Base-by-base conservation (phyloP, 2,329 filamentous ascomycete genomes). In the Aspergillus sp. region DNA sequence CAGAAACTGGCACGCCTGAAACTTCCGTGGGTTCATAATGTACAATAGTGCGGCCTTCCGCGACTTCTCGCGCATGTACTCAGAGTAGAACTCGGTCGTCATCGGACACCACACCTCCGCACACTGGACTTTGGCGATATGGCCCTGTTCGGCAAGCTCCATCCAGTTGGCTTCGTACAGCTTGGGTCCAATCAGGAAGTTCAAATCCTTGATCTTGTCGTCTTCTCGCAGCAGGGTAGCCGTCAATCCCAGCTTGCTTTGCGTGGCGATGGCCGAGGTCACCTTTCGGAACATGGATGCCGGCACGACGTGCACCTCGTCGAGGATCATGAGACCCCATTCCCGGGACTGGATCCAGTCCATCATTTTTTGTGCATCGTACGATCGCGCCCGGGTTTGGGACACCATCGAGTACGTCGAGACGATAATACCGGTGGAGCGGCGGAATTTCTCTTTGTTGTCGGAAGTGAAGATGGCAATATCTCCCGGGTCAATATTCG, bases 361-460 rank as follows among this genome's bases (percentile, higher is more conserved):
- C 88, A 98, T 96, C 82, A 97, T 94, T 73, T 95, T 94, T 62
- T 93, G 83, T 3, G 91, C 87, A 64, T 98, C 91, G 63, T 97
- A 84, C 1, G 93, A 91, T 48, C 91, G 80, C 49, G 88, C 85
- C 43, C 88, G 80, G 9, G 85, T 89, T 60, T 93, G 87, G 6
- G 88, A 94, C n/a, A 98, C 89, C 93, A 98, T 98, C 49, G 88
- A 93, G 67, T 98, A 98, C 1, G 93, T 98, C 7, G 90, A 94
- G 44, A 98, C 89, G 55, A 98, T 94, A 54, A 98, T 90, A 62
- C 93, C 93, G 1, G 93, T 94, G 61, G 88, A 91, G 43, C 90
- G 82, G 1, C 84, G 83, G 59, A 98, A 95, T 44, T 77, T 76
- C 48, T 84, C 82, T 69, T 98, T 98, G 64, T 88, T 88, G 56